Percentiles rank a stretch among this genome's conserved stretches.
These are phyloP conservation scores for Lentithecium fluviatile DNA, from an alignment of 495 filamentous ascomycete genomes.

Conservation along the genomic window DNA sequence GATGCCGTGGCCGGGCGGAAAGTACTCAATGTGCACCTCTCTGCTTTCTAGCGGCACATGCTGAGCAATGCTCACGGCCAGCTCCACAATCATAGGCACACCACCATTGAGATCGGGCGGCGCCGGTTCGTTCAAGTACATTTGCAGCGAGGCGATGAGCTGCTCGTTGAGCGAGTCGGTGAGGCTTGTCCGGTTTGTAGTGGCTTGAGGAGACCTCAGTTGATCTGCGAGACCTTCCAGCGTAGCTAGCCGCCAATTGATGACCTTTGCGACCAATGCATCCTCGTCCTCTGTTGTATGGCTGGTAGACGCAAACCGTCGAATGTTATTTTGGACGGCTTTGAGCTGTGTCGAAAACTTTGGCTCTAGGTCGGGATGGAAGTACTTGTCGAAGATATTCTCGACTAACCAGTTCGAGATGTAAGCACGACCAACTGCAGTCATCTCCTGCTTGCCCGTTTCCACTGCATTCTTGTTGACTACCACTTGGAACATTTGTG, in stretches of 20 bases:
- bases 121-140: conserved; percentile 70
- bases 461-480: conserved; percentile 81
- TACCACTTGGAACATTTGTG: conserved; percentile 70
- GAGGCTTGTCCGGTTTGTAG: conserved; percentile 62
- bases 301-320: conserved; percentile 64
- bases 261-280: conserved; percentile 78
- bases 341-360: conserved; percentile 76
- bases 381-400: conserved; percentile 84
- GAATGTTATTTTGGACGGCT: conserved; percentile 84
- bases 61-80: conserved; percentile 79
- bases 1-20: conserved; percentile 67
- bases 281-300: conserved; percentile 86
- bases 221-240: conserved; percentile 80
- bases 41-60: conserved; percentile 89
- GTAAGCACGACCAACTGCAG: conserved; percentile 83
- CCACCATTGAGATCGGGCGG: conserved; percentile 76
- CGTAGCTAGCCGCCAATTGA: conserved; percentile 91
- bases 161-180: conserved; percentile 66
- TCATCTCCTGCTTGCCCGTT: conserved; percentile 94
- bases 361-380: conserved; percentile 82
- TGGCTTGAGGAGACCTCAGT: conserved; percentile 63
- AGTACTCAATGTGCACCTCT: conserved; percentile 84
- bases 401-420: conserved; percentile 90
- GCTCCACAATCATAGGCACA: conserved; percentile 87
- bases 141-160: conserved; percentile 66